Evolutionary conservation across 2,329 filamentous ascomycete genomes (phyloP).

Genomic region (Ceratocystis diversiconidia): DNA sequence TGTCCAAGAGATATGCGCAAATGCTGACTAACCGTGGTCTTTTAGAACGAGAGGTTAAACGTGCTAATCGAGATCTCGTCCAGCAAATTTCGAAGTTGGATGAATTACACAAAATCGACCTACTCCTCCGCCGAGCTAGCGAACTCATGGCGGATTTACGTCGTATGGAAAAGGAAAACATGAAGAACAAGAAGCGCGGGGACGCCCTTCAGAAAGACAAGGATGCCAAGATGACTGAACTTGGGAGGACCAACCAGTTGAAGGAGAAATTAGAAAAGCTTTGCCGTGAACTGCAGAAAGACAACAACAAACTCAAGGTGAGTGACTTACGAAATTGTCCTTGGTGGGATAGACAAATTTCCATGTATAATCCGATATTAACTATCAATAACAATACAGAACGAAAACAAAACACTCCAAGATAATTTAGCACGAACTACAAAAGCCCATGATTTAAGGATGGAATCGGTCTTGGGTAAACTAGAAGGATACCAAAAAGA

Average conservation of each 20-base stretch:
- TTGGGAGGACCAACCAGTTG: slow-evolving; percentile 77
- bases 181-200: slow-evolving; percentile 89
- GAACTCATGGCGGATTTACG: slow-evolving; percentile 93
- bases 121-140: slow-evolving; percentile 78
- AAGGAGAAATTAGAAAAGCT: slow-evolving; percentile 97
- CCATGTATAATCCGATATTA: neutral
- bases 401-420: slow-evolving; percentile 84
- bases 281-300: slow-evolving; percentile 82
- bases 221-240: slow-evolving; percentile 72
- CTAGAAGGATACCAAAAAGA: slow-evolving; percentile 80
- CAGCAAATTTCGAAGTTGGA: slow-evolving; percentile 84
- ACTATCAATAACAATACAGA: slow-evolving; percentile 32
- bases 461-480: slow-evolving; percentile 65
- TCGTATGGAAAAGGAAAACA: slow-evolving; percentile 79
- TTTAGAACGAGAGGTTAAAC: slow-evolving; percentile 81
- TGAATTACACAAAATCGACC: slow-evolving; percentile 79
- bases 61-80: slow-evolving; percentile 79
- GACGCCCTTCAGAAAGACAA: slow-evolving; percentile 95
- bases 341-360: neutral
- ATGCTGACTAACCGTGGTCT: slow-evolving; percentile 11
- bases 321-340: slow-evolving; percentile 18
- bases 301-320: slow-evolving; percentile 98
- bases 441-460: slow-evolving; percentile 69
- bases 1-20: neutral
- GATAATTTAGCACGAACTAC: slow-evolving; percentile 74